phyloP scores from a whole-genome alignment of 345 rosid genomes.

The Hirschfeldia incana region DNA sequence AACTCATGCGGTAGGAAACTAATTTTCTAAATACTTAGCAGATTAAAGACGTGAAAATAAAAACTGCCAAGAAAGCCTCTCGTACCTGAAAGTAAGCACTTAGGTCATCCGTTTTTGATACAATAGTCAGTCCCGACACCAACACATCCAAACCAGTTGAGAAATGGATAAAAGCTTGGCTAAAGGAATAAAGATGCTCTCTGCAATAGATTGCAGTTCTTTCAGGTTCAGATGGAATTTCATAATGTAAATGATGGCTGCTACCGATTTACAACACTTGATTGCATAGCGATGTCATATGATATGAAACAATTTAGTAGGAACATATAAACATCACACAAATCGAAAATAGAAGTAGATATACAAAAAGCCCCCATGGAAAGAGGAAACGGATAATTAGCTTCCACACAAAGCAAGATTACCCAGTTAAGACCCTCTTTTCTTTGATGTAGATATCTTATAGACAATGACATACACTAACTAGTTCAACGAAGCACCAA shows the following conservation, averaged over 20 bases:
- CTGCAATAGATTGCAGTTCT: constrained; percentile 52
- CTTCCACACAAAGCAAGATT: constrained; percentile 11
- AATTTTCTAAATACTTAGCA: not conserved
- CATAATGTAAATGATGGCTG: constrained; percentile 25
- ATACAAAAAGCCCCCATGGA: not conserved
- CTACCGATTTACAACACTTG: not conserved
- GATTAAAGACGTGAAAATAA: constrained; percentile 13
- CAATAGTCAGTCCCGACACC: constrained; percentile 54
- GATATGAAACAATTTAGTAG: constrained; percentile 3
- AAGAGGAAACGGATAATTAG: not conserved
- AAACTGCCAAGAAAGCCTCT: constrained; percentile 26
- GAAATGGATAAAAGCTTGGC: constrained; percentile 46
- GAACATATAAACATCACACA: not conserved
- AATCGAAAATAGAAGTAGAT: not conserved
- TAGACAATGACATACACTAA: constrained; percentile 11
- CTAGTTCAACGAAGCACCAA: constrained; percentile 21
- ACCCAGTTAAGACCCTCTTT: not conserved
- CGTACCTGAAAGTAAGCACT: constrained; percentile 66
- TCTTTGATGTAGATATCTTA: constrained; percentile 9
- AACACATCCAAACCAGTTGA: constrained; percentile 56
- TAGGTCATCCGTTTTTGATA: constrained; percentile 61
- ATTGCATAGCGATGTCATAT: constrained; percentile 19
- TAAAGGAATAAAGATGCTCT: constrained; percentile 63
- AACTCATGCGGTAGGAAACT: constrained; percentile 13
- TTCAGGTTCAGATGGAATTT: constrained; percentile 25